Evolutionary conservation across 495 filamentous ascomycete genomes (phyloP).

Genomic region (Saxispiralis lemnorum): DNA sequence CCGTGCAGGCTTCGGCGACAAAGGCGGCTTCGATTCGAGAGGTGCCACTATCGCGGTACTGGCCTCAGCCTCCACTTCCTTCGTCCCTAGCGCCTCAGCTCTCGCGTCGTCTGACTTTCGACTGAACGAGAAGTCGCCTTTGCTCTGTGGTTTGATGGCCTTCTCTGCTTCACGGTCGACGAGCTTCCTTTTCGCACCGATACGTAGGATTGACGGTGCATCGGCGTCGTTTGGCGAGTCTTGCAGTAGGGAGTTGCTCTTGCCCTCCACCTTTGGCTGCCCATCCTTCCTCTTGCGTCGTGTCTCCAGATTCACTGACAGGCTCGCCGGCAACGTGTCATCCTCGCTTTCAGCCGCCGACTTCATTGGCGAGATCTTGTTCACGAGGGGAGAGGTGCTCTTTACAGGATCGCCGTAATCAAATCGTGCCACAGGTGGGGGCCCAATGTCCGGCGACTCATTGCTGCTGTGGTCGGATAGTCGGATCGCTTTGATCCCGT

Average conservation of each 20-base stretch:
- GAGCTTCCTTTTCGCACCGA: constrained; percentile 46
- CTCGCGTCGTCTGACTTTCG: constrained; percentile 8
- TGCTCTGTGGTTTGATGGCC: constrained; percentile 15
- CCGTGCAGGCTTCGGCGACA: constrained; percentile 12
- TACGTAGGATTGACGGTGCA: constrained; percentile 21
- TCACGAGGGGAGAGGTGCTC: constrained; percentile 24
- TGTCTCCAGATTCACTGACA: constrained; percentile 34
- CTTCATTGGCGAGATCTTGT: constrained; percentile 8
- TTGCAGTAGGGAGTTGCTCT: constrained; percentile 9
- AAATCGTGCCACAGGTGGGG: constrained; percentile 45
- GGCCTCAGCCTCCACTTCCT: neutral
- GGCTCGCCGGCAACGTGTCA: constrained; percentile 13
- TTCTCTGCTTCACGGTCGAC: constrained; percentile 32
- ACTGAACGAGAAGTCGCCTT: constrained; percentile 35
- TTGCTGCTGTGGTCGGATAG: constrained; percentile 18
- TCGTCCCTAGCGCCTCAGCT: neutral
- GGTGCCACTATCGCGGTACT: neutral
- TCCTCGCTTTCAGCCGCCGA: constrained; percentile 11
- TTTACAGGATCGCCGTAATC: constrained; percentile 46
- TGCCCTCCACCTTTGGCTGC: constrained; percentile 18
- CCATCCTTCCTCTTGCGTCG: constrained; percentile 34
- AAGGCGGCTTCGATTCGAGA: constrained; percentile 2
- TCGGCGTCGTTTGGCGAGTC: constrained; percentile 15
- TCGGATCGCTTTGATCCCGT: constrained; percentile 10
- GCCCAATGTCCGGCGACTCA: constrained; percentile 49